These are phyloP conservation scores for Pseudisothecium myosuroides DNA, from an alignment of 225 moss, liverwort and hornwort species.

Conservation along the genomic window DNA sequence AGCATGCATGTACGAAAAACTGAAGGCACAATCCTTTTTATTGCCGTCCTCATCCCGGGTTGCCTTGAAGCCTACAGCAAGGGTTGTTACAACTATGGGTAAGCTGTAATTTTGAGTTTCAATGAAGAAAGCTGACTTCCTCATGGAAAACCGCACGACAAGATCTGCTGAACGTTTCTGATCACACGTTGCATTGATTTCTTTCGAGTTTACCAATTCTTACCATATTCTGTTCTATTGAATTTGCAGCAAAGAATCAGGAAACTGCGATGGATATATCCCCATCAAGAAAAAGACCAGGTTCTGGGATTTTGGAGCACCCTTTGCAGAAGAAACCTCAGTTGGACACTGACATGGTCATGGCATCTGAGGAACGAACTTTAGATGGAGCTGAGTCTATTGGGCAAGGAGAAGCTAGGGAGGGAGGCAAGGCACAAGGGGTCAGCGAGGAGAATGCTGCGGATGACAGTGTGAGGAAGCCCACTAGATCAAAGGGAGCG, in stretches of 20 bases:
- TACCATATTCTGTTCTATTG: background rate
- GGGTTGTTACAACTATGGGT: constrained; percentile 31
- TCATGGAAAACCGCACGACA: background rate
- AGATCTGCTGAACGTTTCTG: background rate
- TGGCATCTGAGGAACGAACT: constrained; percentile 22
- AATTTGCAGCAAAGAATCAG: constrained; percentile 38
- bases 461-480: constrained; percentile 44
- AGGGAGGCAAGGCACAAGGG: constrained; percentile 27
- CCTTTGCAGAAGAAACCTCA: constrained; percentile 36
- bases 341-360: constrained; percentile 31
- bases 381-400: constrained; percentile 25
- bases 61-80: constrained; percentile 32
- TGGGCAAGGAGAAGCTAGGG: constrained; percentile 32
- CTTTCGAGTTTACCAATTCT: background rate
- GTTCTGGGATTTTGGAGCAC: constrained; percentile 27
- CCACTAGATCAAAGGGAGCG: constrained; percentile 26
- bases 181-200: background rate
- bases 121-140: background rate
- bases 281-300: constrained; percentile 49
- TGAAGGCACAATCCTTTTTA: constrained; percentile 63
- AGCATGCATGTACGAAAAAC: constrained; percentile 69
- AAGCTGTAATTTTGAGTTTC: background rate
- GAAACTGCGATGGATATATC: constrained; percentile 36
- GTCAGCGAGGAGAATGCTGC: constrained; percentile 15
- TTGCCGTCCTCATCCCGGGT: constrained; percentile 28